Percentiles rank a stretch among this genome's conserved stretches.
phyloP scores from a whole-genome alignment of 2,329 filamentous ascomycete genomes.

The Chaetomium sp. region DNA sequence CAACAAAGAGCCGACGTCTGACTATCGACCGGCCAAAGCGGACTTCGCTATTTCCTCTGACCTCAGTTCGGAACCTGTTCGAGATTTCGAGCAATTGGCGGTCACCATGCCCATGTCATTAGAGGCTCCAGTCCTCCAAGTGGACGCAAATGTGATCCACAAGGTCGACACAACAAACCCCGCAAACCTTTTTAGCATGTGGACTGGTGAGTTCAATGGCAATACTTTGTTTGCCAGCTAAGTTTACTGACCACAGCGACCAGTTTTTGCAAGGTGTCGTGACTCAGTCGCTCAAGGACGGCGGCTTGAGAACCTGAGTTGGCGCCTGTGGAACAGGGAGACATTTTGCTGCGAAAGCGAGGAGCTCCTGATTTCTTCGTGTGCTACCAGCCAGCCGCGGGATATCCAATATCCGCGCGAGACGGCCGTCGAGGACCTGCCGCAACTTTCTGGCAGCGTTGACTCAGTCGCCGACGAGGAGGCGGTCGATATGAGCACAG shows the following conservation, averaged over 20 bases:
- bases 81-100: conserved; percentile 42
- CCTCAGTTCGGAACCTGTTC: conserved; percentile 37
- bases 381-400: conserved; percentile 50
- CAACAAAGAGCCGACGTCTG: conserved; percentile 29
- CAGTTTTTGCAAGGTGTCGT: conserved; percentile 92
- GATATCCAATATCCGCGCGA: conserved; percentile 46
- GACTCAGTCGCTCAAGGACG: conserved; percentile 92
- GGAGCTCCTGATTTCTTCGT: conserved; percentile 51
- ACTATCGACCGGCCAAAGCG: conserved; percentile 33
- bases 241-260: conserved; percentile 14
- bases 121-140: conserved; percentile 82
- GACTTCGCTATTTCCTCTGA: conserved; percentile 33
- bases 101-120: conserved; percentile 77
- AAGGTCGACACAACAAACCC: conserved; percentile 92
- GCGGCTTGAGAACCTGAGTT: conserved; percentile 91
- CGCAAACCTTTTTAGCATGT: conserved; percentile 94
- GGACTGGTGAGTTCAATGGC: conserved; percentile 69
- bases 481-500: conserved; percentile 58
- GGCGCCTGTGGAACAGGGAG: conserved; percentile 93
- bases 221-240: neutral
- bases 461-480: conserved; percentile 74
- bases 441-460: conserved; percentile 75
- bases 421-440: conserved; percentile 58
- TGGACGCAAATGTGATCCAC: conserved; percentile 89
- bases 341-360: conserved; percentile 80